These are phyloP conservation scores for Boletales sp. DNA, from an alignment of 768 basidiomycete genomes.

Conservation along the genomic window DNA sequence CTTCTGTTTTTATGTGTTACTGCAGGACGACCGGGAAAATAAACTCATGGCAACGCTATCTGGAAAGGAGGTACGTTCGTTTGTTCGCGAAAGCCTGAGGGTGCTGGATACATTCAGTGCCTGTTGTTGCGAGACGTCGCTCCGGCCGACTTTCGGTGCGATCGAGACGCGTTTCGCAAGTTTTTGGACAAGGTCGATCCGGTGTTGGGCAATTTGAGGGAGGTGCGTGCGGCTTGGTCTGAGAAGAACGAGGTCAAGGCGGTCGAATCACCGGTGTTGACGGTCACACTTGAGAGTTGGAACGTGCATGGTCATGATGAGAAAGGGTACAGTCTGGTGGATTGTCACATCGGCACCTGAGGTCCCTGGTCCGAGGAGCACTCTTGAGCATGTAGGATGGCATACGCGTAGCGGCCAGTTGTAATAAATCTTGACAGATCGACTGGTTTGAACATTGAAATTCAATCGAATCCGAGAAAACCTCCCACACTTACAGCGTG, in stretches of 20 bases:
- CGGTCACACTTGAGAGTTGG: slow-evolving; percentile 32
- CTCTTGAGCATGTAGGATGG: too few relatives aligned
- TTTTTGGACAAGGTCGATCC: slow-evolving; percentile 42
- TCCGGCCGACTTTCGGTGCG: slow-evolving; percentile 40
- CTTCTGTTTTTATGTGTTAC: slow-evolving; percentile 46
- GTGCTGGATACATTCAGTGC: slow-evolving; percentile 29
- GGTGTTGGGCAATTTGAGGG: slow-evolving; percentile 45
- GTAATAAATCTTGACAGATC: too few relatives aligned
- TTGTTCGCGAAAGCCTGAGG: not conserved
- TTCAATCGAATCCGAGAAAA: too few relatives aligned
- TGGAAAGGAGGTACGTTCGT: slow-evolving; percentile 39
- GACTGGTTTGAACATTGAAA: too few relatives aligned
- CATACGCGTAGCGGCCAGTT: too few relatives aligned
- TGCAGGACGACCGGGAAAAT: slow-evolving; percentile 48
- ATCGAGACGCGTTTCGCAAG: slow-evolving; percentile 33
- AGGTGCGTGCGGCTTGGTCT: slow-evolving; percentile 36
- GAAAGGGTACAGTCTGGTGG: slow-evolving; percentile 23
- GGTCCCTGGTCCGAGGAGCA: too few relatives aligned
- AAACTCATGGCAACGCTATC: slow-evolving; percentile 46
- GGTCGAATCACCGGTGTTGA: slow-evolving; percentile 24
- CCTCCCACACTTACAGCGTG: too few relatives aligned
- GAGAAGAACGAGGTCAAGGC: slow-evolving; percentile 13
- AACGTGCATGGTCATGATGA: slow-evolving; percentile 11
- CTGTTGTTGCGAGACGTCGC: slow-evolving; percentile 42
- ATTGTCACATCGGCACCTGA: too few relatives aligned